phyloP scores from a whole-genome alignment of 2,329 filamentous ascomycete species.

The Penicillium vulpinum region DNA sequence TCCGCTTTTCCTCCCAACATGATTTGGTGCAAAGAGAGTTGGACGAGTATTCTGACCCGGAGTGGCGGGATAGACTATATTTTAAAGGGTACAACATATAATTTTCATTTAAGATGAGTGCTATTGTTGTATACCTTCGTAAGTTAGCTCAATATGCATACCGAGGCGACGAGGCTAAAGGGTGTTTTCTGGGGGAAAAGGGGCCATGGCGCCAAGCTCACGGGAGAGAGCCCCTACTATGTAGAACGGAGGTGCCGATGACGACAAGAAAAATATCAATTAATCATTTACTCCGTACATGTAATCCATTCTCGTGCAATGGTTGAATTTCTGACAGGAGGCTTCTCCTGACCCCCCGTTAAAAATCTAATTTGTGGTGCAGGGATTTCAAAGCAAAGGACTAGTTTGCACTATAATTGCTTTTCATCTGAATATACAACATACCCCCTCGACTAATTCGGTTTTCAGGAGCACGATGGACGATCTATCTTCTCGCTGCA shows the following conservation, averaged over 20 bases:
- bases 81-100: not conserved
- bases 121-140: not conserved
- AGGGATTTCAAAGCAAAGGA: not conserved
- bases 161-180: not conserved
- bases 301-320: not conserved
- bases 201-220: not conserved
- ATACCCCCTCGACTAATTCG: not conserved
- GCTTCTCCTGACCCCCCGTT: not conserved
- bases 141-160: not conserved
- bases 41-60: not conserved
- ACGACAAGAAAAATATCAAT: not conserved
- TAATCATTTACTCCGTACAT: not conserved
- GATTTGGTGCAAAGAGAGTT: not conserved
- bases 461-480: not conserved
- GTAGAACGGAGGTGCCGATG: constrained; percentile 5
- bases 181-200: not conserved
- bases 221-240: not conserved
- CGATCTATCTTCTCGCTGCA: not conserved
- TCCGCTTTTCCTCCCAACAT: not conserved
- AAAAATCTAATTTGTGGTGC: not conserved
- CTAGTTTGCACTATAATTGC: not conserved
- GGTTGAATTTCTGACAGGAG: not conserved
- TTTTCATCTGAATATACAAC: not conserved
- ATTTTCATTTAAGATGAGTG: not conserved
- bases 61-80: not conserved